These are phyloP conservation scores for Coleophoma crateriformis DNA, from an alignment of 2,329 filamentous ascomycete genomes.

Conservation along the genomic window DNA sequence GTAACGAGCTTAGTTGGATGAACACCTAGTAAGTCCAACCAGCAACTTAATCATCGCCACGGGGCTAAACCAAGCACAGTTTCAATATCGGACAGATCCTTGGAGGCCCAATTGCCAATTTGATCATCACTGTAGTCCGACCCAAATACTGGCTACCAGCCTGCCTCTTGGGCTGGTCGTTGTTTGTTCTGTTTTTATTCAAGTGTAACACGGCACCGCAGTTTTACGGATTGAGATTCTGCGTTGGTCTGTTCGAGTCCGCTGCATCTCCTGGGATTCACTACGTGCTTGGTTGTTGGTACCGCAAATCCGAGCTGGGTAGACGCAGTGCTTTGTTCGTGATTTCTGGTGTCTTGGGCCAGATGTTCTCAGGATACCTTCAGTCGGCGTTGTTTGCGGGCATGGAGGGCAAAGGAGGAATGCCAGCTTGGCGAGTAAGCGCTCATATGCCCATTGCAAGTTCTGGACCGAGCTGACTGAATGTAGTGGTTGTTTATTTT, in stretches of 20 bases:
- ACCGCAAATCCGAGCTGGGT: constrained; percentile 33
- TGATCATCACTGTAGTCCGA: constrained; percentile 34
- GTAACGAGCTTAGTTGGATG: constrained; percentile 38
- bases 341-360: constrained; percentile 25
- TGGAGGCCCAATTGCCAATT: constrained; percentile 35
- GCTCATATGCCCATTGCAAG: constrained; percentile 15
- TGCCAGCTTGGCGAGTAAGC: constrained; percentile 22
- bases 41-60: background rate
- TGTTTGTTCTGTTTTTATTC: constrained; percentile 30
- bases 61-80: background rate
- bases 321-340: constrained; percentile 35
- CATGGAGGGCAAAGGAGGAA: constrained; percentile 29
- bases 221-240: constrained; percentile 23
- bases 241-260: constrained; percentile 13
- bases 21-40: constrained; percentile 28
- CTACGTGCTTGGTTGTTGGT: constrained; percentile 38
- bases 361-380: constrained; percentile 37
- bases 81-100: constrained; percentile 50
- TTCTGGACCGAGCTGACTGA: no score
- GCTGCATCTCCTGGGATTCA: constrained; percentile 37
- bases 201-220: constrained; percentile 29
- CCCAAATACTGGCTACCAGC: constrained; percentile 34
- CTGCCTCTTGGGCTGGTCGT: constrained; percentile 27
- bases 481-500: constrained; percentile 41
- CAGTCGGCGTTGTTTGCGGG: constrained; percentile 33